phyloP scores from a whole-genome alignment of 129 eudicot genomes.

The Saussurea involucrata region DNA sequence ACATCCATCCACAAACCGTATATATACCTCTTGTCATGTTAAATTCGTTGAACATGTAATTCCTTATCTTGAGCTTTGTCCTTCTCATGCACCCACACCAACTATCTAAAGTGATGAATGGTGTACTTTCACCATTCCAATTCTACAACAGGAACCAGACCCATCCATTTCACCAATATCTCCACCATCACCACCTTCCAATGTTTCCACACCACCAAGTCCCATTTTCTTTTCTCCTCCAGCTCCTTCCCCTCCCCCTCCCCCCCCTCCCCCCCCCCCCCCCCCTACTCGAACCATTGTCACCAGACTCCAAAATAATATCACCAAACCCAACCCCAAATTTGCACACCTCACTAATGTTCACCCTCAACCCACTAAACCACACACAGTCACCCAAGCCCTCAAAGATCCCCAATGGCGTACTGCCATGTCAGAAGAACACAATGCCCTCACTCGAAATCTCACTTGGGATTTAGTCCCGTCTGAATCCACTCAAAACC shows the following conservation, averaged over 20 bases:
- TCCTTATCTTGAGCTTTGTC: neutral
- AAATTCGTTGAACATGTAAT: neutral
- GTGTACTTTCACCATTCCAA: neutral
- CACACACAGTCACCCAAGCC: neutral
- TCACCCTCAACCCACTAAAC: neutral
- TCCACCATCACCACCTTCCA: no score
- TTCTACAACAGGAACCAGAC: no score
- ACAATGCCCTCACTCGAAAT: neutral
- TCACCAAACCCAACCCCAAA: neutral
- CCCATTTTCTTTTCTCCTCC: neutral
- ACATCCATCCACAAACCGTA: no score
- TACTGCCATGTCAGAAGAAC: neutral
- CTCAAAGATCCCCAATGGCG: neutral
- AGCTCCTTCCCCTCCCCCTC: no score
- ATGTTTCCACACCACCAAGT: neutral
- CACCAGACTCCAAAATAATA: neutral
- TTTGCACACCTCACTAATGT: neutral
- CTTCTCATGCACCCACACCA: neutral
- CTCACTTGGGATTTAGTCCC: neutral
- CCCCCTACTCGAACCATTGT: neutral
- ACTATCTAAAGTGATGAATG: neutral
- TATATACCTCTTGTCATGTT: neutral
- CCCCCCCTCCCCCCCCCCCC: neutral
- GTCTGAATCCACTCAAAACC: neutral
- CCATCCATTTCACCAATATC: no score